Conservation (phyloP, 2,329 filamentous ascomycete genomes). For the Penicillium crustosum region DNA sequence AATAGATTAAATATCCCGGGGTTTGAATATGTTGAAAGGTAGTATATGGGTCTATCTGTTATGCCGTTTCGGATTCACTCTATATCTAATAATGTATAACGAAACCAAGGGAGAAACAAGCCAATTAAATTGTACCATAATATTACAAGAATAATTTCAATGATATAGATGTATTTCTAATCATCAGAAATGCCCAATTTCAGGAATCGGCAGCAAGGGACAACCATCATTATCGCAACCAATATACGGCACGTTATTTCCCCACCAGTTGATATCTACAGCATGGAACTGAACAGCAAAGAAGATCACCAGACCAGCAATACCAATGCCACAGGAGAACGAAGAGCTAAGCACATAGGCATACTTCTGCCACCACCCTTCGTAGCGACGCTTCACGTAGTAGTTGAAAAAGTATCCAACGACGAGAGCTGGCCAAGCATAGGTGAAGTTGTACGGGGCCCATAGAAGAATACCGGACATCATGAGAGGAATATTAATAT, state of each 20-base stretch:
- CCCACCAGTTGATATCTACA: slow-evolving; percentile 33
- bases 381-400: slow-evolving; percentile 48
- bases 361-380: slow-evolving; percentile 56
- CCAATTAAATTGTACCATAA: neutral
- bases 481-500: slow-evolving; percentile 49
- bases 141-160: neutral
- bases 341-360: slow-evolving; percentile 56
- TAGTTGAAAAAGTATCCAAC: slow-evolving; percentile 53
- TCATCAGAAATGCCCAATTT: neutral
- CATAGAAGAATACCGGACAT: slow-evolving; percentile 12
- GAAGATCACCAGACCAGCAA: slow-evolving; percentile 56
- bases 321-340: slow-evolving; percentile 53
- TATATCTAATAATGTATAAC: neutral
- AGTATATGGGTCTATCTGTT: neutral
- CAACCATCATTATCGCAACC: neutral
- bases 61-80: neutral
- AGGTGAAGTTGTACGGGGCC: slow-evolving; percentile 48
- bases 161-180: neutral
- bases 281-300: slow-evolving; percentile 49
- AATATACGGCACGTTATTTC: slow-evolving; percentile 16
- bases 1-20: neutral
- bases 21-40: neutral
- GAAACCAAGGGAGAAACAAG: neutral
- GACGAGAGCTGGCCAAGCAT: slow-evolving; percentile 50
- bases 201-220: neutral